phyloP scores from a whole-genome alignment of 1,139 yeast species.

The Yamadazyma atmosphaerica region DNA sequence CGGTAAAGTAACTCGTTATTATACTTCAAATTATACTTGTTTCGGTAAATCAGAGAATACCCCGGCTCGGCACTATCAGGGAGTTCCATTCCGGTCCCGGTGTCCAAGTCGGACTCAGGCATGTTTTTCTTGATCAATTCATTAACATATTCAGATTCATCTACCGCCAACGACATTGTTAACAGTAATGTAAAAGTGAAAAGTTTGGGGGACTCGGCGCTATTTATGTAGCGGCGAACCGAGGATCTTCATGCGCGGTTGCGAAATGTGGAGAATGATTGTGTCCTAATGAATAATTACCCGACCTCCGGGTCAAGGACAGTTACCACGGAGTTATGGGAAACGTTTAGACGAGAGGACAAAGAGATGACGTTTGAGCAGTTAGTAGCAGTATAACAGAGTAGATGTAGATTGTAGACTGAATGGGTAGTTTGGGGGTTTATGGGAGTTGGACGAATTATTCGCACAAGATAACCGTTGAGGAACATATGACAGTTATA shows the following conservation, averaged over 20 bases:
- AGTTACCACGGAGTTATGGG: too few relatives aligned
- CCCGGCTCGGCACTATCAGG: constrained; percentile 51
- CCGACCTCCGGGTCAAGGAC: too few relatives aligned
- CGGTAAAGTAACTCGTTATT: constrained; percentile 39
- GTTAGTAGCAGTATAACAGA: too few relatives aligned
- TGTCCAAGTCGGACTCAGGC: constrained; percentile 9
- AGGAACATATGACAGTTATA: too few relatives aligned
- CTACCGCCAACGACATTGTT: constrained; percentile 10
- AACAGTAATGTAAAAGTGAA: background rate
- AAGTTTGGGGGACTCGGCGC: background rate
- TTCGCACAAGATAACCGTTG: too few relatives aligned
- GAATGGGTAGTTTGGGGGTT: too few relatives aligned
- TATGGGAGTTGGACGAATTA: too few relatives aligned
- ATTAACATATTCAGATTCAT: constrained; percentile 13
- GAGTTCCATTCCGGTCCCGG: constrained; percentile 29
- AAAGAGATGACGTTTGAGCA: too few relatives aligned
- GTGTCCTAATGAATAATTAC: too few relatives aligned
- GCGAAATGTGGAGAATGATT: background rate
- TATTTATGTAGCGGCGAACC: background rate
- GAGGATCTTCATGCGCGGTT: background rate
- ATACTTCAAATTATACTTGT: constrained; percentile 22
- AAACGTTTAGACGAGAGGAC: too few relatives aligned
- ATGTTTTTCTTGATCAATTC: constrained; percentile 5
- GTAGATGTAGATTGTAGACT: too few relatives aligned
- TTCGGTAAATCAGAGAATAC: constrained; percentile 56